Evolutionary conservation across 2,329 filamentous ascomycete species (phyloP).

Genomic region (Fusarium sp.): DNA sequence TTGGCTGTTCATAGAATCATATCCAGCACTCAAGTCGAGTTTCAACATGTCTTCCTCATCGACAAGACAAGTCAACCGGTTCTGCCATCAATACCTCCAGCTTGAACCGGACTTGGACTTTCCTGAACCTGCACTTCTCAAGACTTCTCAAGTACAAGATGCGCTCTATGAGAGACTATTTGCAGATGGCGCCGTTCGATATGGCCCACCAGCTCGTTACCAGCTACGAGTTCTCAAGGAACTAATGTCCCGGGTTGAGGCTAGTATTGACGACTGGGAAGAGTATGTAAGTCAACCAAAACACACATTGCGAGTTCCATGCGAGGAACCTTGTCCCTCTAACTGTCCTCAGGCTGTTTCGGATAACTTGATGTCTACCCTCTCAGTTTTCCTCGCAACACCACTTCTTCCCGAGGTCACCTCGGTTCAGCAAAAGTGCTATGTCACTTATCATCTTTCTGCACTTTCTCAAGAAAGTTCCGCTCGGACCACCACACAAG

Average conservation of each 20-base stretch:
- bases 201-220: constrained; percentile 78
- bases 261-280: constrained; percentile 84
- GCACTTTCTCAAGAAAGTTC: constrained; percentile 33
- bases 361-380: constrained; percentile 81
- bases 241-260: constrained; percentile 79
- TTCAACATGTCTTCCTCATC: constrained; percentile 35
- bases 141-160: constrained; percentile 74
- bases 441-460: constrained; percentile 79
- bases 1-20: background rate
- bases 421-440: constrained; percentile 79
- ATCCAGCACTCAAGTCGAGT: background rate
- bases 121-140: constrained; percentile 73
- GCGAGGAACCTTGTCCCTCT: constrained; percentile 31
- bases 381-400: constrained; percentile 76
- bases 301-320: background rate
- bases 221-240: constrained; percentile 81
- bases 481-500: background rate
- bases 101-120: constrained; percentile 76
- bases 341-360: constrained; percentile 79
- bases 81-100: constrained; percentile 86
- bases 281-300: constrained; percentile 79
- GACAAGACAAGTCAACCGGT: constrained; percentile 59
- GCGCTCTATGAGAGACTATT: constrained; percentile 79
- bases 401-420: constrained; percentile 75
- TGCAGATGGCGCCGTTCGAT: constrained; percentile 66